Evolutionary conservation across 495 filamentous ascomycete genomes (phyloP).

Genomic region (Penicillium waksmanii): DNA sequence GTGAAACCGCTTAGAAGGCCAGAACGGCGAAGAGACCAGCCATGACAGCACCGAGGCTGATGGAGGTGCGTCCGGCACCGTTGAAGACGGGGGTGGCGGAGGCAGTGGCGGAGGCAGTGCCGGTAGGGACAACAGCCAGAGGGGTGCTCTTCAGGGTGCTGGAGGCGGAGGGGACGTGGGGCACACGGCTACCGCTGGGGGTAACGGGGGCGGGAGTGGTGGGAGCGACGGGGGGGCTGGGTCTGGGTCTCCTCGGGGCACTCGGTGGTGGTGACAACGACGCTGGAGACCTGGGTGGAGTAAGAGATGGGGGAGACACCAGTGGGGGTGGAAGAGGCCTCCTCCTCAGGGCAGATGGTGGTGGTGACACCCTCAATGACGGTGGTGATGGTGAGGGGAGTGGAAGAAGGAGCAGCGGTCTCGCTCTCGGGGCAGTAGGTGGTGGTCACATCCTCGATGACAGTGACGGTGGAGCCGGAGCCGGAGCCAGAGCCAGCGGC

Average conservation of each 20-base stretch:
- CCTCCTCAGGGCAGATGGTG: slow-evolving; percentile 28
- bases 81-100: slow-evolving; percentile 44
- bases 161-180: slow-evolving; percentile 28
- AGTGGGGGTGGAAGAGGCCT: slow-evolving; percentile 9
- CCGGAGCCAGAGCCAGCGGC: slow-evolving; percentile 14
- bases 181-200: slow-evolving; percentile 6
- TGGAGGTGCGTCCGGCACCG: slow-evolving; percentile 50
- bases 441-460: slow-evolving; percentile 25
- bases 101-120: slow-evolving; percentile 33
- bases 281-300: neutral
- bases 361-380: slow-evolving; percentile 21
- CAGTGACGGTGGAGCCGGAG: slow-evolving; percentile 26
- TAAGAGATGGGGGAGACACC: neutral
- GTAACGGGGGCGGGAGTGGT: slow-evolving; percentile 17
- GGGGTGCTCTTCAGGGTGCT: slow-evolving; percentile 28
- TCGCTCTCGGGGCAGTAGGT: slow-evolving; percentile 29
- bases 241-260: slow-evolving; percentile 11
- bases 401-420: slow-evolving; percentile 25
- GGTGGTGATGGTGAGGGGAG: slow-evolving; percentile 20
- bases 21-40: slow-evolving; percentile 47
- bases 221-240: slow-evolving; percentile 8
- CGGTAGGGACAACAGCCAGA: slow-evolving; percentile 17
- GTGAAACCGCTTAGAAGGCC: slow-evolving; percentile 39
- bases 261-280: slow-evolving; percentile 24
- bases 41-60: slow-evolving; percentile 51